A percentile compares a stretch with the other conserved stretches of the same genome.
Conservation (phyloP, 306 rosid genomes). For the Rubus idaeus region DNA sequence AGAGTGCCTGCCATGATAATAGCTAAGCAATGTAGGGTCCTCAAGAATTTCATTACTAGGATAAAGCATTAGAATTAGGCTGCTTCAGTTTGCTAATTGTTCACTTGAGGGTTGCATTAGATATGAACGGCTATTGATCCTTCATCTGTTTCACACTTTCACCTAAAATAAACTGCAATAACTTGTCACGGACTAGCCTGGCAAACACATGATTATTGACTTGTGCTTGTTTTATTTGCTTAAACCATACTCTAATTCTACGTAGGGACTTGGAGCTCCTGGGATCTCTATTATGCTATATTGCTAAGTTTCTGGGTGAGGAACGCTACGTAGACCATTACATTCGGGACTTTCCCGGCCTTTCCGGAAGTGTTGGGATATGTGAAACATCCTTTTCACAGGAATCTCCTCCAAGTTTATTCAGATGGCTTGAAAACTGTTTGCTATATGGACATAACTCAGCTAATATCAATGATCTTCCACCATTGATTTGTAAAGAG, state of each 20-base stretch:
- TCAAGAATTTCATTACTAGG: not conserved
- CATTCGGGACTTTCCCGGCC: constrained; percentile 83
- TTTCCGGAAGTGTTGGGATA: constrained; percentile 44
- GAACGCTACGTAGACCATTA: constrained; percentile 84
- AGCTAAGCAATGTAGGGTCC: not conserved
- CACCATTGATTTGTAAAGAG: constrained; percentile 61
- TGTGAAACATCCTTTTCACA: constrained; percentile 38
- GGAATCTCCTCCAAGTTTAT: constrained; percentile 73
- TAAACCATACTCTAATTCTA: constrained; percentile 12
- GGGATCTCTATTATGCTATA: constrained; percentile 63
- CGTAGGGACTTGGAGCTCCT: constrained; percentile 82
- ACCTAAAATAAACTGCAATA: not conserved
- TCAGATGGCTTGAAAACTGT: constrained; percentile 93
- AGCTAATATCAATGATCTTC: constrained; percentile 58
- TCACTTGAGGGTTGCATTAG: constrained; percentile 13
- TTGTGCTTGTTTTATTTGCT: constrained; percentile 1
- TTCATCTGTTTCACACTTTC: constrained; percentile 6
- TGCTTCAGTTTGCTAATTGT: constrained; percentile 15
- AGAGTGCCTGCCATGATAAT: constrained; percentile 9
- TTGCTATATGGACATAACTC: constrained; percentile 61
- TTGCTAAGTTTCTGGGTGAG: constrained; percentile 69
- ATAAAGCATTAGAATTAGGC: constrained; percentile 14
- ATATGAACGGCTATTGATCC: constrained; percentile 4
- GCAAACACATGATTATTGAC: not conserved
- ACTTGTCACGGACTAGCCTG: not conserved